Conservation (phyloP, 192 early-diverging fungal species). For the Geranomyces michiganensis region DNA sequence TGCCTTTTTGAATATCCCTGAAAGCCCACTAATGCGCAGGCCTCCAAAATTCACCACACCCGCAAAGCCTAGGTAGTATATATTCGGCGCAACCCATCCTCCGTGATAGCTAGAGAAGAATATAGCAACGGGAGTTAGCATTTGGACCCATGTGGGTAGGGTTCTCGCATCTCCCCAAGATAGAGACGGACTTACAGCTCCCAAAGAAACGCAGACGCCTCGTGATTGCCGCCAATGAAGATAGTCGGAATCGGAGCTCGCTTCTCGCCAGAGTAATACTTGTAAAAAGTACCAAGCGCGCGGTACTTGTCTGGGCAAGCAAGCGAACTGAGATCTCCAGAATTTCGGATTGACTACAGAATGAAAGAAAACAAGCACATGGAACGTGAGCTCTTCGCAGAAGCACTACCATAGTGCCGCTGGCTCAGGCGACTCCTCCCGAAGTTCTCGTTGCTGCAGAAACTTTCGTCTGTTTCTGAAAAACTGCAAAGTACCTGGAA, state of each 20-base stretch:
- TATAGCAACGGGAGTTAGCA: not conserved
- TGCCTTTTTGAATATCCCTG: slow-evolving; percentile 80
- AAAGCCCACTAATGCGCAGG: slow-evolving; percentile 88
- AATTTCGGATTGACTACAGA: slow-evolving; percentile 77
- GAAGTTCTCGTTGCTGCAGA: too few species aligned
- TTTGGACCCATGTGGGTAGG: too few species aligned
- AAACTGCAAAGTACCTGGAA: slow-evolving; percentile 84
- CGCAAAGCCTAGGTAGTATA: slow-evolving; percentile 88
- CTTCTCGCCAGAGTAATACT: slow-evolving; percentile 88
- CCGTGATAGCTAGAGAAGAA: slow-evolving; percentile 72
- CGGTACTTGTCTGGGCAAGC: slow-evolving; percentile 87
- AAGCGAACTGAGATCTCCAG: slow-evolving; percentile 76
- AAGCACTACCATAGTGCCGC: too few species aligned
- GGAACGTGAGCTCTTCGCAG: too few species aligned
- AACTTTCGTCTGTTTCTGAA: too few species aligned
- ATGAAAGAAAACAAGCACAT: too few species aligned
- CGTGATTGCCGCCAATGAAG: slow-evolving; percentile 99
- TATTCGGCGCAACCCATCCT: slow-evolving; percentile 92
- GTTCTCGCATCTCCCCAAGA: too few species aligned
- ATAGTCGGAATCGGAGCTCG: slow-evolving; percentile 84
- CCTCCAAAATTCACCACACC: slow-evolving; percentile 88
- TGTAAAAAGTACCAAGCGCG: slow-evolving; percentile 81
- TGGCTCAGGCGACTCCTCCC: too few species aligned
- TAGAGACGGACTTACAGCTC: slow-evolving; percentile 75
- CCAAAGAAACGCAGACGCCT: slow-evolving; percentile 91